These are phyloP conservation scores for Triangularia verruculosa DNA, from an alignment of 2,329 filamentous ascomycete genomes.

Conservation along the genomic window DNA sequence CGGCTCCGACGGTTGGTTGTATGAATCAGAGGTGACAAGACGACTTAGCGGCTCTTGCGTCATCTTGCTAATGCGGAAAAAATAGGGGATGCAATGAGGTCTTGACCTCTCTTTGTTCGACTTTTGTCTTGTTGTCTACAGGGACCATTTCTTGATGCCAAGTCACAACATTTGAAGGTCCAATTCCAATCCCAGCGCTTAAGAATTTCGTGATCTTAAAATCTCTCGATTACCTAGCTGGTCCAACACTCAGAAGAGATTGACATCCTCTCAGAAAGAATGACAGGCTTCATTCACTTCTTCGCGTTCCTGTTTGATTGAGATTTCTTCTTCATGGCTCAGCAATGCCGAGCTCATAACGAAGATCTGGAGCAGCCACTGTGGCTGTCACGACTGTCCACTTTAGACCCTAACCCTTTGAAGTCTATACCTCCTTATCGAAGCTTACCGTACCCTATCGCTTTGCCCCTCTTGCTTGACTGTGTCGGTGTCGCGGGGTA, in stretches of 20 bases:
- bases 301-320: no score
- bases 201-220: no score
- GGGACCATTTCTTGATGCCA: no score
- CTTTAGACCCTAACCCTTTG: not conserved
- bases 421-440: not conserved
- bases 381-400: not conserved
- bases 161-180: no score
- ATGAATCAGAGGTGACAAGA: not conserved
- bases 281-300: no score
- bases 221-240: no score
- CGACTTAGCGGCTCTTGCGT: slow-evolving; percentile 4
- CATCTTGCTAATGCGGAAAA: slow-evolving; percentile 4
- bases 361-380: not conserved
- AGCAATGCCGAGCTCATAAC: not conserved
- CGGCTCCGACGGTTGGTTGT: not conserved
- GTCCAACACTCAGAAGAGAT: no score
- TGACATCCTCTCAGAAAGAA: no score
- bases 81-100: not conserved
- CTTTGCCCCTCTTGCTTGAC: not conserved
- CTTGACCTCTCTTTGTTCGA: not conserved
- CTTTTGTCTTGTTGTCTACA: no score
- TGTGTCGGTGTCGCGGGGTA: not conserved
- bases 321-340: not conserved
- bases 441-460: not conserved
- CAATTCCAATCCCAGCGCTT: no score